Conservation (phyloP, 2,329 filamentous ascomycete genomes). For the Diplodia seriata region DNA sequence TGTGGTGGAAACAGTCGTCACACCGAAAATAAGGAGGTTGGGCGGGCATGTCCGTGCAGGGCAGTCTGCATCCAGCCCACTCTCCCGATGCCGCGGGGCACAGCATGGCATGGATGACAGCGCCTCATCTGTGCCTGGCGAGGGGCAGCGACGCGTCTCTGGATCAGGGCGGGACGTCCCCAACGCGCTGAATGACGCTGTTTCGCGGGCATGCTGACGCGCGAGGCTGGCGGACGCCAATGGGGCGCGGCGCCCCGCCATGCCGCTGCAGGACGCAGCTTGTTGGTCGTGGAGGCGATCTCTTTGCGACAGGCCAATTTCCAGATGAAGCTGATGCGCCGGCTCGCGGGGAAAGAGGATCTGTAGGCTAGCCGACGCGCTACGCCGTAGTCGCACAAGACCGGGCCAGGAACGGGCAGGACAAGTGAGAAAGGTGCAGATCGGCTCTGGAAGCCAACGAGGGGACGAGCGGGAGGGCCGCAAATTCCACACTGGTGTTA, state of each 20-base stretch:
- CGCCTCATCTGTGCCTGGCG: not conserved
- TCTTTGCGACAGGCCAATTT: conserved; percentile 31
- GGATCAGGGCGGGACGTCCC: conserved; percentile 4
- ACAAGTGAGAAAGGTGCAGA: conserved; percentile 30
- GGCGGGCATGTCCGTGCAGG: conserved; percentile 14
- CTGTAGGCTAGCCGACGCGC: conserved; percentile 30
- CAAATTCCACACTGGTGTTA: conserved; percentile 27
- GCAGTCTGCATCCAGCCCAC: conserved; percentile 3
- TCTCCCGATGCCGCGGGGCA: conserved; percentile 20
- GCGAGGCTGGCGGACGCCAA: conserved; percentile 22
- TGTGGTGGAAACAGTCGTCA: conserved; percentile 11
- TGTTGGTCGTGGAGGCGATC: conserved; percentile 26
- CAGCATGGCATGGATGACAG: conserved; percentile 5
- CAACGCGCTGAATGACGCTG: conserved; percentile 26
- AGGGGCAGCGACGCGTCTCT: conserved; percentile 13
- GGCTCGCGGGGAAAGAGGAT: conserved; percentile 32
- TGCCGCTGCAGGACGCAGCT: conserved; percentile 25
- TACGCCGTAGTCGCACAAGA: conserved; percentile 29
- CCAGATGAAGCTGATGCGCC: conserved; percentile 22
- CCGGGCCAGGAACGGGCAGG: conserved; percentile 32
- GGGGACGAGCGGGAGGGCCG: conserved; percentile 5
- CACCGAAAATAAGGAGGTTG: conserved; percentile 29
- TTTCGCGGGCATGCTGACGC: conserved; percentile 13
- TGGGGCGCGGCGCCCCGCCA: conserved; percentile 20
- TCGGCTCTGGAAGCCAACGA: conserved; percentile 24